Base-by-base conservation (phyloP, 1,284 basidiomycete genomes). In the Papiliotrema laurentii region DNA sequence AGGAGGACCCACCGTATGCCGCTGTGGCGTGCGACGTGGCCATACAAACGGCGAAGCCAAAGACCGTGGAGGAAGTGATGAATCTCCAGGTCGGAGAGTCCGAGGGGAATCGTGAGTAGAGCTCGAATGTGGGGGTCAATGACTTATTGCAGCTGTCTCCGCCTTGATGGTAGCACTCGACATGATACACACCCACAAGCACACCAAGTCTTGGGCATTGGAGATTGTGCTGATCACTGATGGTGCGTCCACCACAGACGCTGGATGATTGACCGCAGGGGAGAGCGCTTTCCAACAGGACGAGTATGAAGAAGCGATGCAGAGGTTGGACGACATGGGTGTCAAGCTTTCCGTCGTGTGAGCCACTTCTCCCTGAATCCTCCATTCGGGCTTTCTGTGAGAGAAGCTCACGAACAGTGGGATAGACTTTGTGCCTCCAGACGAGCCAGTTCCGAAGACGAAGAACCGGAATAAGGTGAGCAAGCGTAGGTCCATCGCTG, bases 131-230 rank as follows among this genome's bases (percentile, higher is more conserved):
- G 31, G 19, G 27, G 45, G 22, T 28, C 19, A 34, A 21, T 24
- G 19, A 41, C 34, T 41, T 18, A 45, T 50, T 31, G 14, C 58
- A 94, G 90, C 91, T 3, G 79, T 96, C 43, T 89, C 92, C 58
- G 90, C 85, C 2, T 72, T 96, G 33, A 85, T 94, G 55, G 89
- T 93, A 11, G 88, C 80, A 1, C 80, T 91, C 45, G 84, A 92
- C 68, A 85, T 87, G 13, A 64, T 74, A 25, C 62, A 64, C 30
- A 58, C 56, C 19, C 69, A 72, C 45, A 69, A 69, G 83, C 90
- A 70, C 75, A 80, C 47, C 58, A 76, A 54, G 86, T 85, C 74
- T 80, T 93, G 90, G 90, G 85, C 85, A 2, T 80, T 87, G 36
- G 89, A 85, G 71, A 77, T 91, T 4, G 78, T 86, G 25, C 64